Base-by-base conservation (phyloP, 306 rosid genomes). In the Quercus ilex region DNA sequence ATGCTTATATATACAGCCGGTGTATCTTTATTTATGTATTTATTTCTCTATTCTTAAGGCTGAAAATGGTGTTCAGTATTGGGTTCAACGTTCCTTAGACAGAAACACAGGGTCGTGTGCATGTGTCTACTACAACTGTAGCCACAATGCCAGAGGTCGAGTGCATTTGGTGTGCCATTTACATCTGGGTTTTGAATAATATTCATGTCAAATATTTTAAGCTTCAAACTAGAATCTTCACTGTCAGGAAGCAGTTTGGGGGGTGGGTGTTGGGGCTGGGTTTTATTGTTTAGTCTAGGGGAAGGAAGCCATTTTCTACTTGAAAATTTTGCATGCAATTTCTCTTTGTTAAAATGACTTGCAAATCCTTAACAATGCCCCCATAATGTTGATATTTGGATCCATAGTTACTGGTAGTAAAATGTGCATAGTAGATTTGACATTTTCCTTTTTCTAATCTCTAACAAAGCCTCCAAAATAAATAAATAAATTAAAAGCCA, bases 121-220 rank as follows among this genome's bases (percentile, higher is more conserved):
- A 95, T 87, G 93, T 98, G 73, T 93, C 99, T 74, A 95, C 99
- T 74, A 98, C 99, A 15, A 95, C 99, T 28, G 97, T 95, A 75
- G 98, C 99, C 62, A 95, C 92, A 83, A 95, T 92, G 98, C 99
- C 99, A 30, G 97, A 91, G 99, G 99, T 95, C 86, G 82, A 74
- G 14, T 26, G 30, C 70, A 67, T 74, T 77, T 78, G 30, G 55
- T 56, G 81, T 30, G 58, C 73, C 72, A 67, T 9, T 28, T 35
- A 65, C 23, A n/a, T 83, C 30, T 81, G 62, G 78, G 51, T 23
- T 46, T 17, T 6, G 33, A 65, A 65, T 41, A 21, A 31, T 17
- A 65, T 65, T 65, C 31, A 65, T 23, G 15, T 30, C 25, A 65
- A 65, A 17, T 2, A 2, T 5, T 14, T 31, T 65, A 17, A 31